Percentiles rank a stretch among this genome's conserved stretches.
phyloP scores from a whole-genome alignment of 495 filamentous ascomycete genomes.

The Barbatosphaeria neglecta region DNA sequence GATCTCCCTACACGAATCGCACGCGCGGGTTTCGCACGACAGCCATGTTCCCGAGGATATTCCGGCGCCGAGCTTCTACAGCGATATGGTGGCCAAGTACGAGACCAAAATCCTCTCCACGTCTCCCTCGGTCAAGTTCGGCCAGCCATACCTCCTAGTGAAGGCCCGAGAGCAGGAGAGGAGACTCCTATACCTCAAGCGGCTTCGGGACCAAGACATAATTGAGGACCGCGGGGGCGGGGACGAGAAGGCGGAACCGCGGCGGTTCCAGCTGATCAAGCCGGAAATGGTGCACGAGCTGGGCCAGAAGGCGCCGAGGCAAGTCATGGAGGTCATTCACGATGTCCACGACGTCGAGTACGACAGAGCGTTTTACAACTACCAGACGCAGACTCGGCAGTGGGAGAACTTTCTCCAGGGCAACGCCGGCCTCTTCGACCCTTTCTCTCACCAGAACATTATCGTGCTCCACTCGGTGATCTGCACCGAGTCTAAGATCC shows the following conservation, averaged over 20 bases:
- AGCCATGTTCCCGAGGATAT: constrained; percentile 67
- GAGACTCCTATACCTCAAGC: constrained; percentile 64
- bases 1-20: constrained; percentile 33
- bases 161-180: constrained; percentile 83
- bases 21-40: constrained; percentile 32
- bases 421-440: constrained; percentile 79
- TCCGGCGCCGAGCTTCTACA: constrained; percentile 84
- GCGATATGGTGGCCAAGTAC: constrained; percentile 86
- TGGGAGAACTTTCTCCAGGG: constrained; percentile 89
- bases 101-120: constrained; percentile 88
- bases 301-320: constrained; percentile 61
- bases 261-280: constrained; percentile 78
- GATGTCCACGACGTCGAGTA: constrained; percentile 95
- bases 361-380: constrained; percentile 86
- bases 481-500: constrained; percentile 79
- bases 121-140: constrained; percentile 92
- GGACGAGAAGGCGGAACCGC: constrained; percentile 48
- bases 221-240: constrained; percentile 39
- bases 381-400: constrained; percentile 84
- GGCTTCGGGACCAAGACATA: constrained; percentile 68
- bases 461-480: constrained; percentile 90
- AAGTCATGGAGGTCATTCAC: constrained; percentile 84
- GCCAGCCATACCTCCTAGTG: constrained; percentile 86
- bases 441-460: constrained; percentile 88
- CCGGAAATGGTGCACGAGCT: constrained; percentile 87